Conservation (phyloP, 1,139 yeast genomes). For the Yamadazyma membranifaciens region DNA sequence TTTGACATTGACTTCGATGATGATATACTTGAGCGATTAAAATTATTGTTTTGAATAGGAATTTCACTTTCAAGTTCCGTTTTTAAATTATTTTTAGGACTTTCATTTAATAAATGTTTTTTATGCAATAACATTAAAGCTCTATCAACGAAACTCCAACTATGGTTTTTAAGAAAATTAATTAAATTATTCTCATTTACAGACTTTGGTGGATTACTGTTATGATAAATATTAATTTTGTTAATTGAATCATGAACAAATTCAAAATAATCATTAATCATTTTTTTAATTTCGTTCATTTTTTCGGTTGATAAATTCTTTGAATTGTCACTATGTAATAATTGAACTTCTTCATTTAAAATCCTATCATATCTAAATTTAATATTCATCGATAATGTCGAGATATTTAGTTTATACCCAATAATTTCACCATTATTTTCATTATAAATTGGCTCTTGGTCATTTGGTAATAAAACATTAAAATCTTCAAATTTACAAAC, state of each 20-base stretch:
- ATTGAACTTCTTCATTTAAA: conserved; percentile 50
- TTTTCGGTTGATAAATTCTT: conserved; percentile 36
- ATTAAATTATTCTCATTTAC: conserved; percentile 46
- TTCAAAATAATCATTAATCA: conserved; percentile 49
- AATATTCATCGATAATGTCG: conserved; percentile 47
- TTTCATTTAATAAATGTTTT: conserved; percentile 43
- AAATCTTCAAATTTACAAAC: conserved; percentile 53
- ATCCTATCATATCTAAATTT: conserved; percentile 53
- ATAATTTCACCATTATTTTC: conserved; percentile 19
- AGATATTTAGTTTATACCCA: conserved; percentile 31
- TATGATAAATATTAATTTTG: conserved; percentile 25
- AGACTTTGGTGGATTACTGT: conserved; percentile 27
- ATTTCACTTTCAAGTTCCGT: not conserved
- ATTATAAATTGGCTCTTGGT: conserved; percentile 37
- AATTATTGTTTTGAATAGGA: not conserved
- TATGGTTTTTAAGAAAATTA: conserved; percentile 48
- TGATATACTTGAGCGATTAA: not conserved
- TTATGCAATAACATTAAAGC: conserved; percentile 55
- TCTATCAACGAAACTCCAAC: conserved; percentile 56
- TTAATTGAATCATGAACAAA: conserved; percentile 47
- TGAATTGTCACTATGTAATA: conserved; percentile 40
- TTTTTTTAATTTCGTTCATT: conserved; percentile 42
- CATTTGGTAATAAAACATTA: conserved; percentile 55
- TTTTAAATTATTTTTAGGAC: conserved; percentile 10
- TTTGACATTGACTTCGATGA: not conserved